Percentiles rank a stretch among this genome's conserved stretches.
Conservation (phyloP, 2,329 filamentous ascomycete genomes). For the Hypoxylon sp. region DNA sequence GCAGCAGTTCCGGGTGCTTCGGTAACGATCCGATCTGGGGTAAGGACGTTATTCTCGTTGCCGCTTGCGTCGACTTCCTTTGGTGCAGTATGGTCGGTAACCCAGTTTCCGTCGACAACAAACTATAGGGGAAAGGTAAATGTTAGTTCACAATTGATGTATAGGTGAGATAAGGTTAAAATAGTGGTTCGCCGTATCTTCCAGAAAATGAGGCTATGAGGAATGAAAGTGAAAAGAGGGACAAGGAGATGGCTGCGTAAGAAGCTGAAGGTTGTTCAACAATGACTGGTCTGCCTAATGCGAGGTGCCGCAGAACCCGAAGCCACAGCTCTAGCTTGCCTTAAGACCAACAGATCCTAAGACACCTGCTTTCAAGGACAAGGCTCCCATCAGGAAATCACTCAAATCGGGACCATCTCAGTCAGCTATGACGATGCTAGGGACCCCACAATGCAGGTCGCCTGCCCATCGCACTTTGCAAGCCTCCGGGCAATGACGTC, state of each 20-base stretch:
- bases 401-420: slow-evolving; percentile 21
- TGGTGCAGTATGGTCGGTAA: slow-evolving; percentile 82
- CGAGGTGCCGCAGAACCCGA: slow-evolving; percentile 41
- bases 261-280: slow-evolving; percentile 32
- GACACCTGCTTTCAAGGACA: slow-evolving; percentile 35
- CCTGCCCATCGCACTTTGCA: slow-evolving; percentile 38
- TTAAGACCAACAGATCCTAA: slow-evolving; percentile 24
- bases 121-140: slow-evolving; percentile 72
- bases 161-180: slow-evolving; percentile 45
- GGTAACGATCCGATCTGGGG: slow-evolving; percentile 76
- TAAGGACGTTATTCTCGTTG: slow-evolving; percentile 94
- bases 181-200: slow-evolving; percentile 22
- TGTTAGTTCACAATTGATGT: slow-evolving; percentile 42
- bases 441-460: slow-evolving; percentile 40
- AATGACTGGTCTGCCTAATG: slow-evolving; percentile 38
- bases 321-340: slow-evolving; percentile 31
- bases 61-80: slow-evolving; percentile 86
- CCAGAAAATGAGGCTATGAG: slow-evolving; percentile 32
- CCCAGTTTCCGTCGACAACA: slow-evolving; percentile 94
- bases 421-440: slow-evolving; percentile 38
- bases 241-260: slow-evolving; percentile 22
- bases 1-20: slow-evolving; percentile 63
- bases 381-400: slow-evolving; percentile 31
- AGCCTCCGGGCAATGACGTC: slow-evolving; percentile 26
- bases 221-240: slow-evolving; percentile 29